Conservation (phyloP, 2,329 filamentous ascomycete genomes). For the Daldinia sp. region DNA sequence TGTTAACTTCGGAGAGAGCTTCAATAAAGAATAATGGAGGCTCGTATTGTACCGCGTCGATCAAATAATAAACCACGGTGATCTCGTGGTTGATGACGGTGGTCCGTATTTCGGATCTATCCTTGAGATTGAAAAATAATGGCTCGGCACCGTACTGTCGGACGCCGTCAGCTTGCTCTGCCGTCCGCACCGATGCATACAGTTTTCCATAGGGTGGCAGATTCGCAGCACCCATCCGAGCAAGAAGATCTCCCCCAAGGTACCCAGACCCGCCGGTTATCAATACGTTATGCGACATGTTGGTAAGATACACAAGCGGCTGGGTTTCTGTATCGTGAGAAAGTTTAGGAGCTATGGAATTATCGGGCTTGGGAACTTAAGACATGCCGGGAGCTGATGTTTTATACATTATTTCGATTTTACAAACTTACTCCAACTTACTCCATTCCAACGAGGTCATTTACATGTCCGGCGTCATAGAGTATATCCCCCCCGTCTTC, state of each 20-base stretch:
- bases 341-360: not conserved
- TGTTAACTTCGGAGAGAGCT: conserved; percentile 59
- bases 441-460: not conserved
- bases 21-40: conserved; percentile 58
- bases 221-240: conserved; percentile 51
- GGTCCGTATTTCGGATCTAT: conserved; percentile 53
- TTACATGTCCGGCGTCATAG: not conserved
- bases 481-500: not conserved
- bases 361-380: no score
- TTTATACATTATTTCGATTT: not conserved
- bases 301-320: not conserved
- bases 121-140: conserved; percentile 55
- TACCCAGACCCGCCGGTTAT: conserved; percentile 67
- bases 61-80: conserved; percentile 62
- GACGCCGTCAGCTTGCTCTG: conserved; percentile 60
- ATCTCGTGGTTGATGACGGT: conserved; percentile 59
- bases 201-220: conserved; percentile 59
- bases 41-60: conserved; percentile 54
- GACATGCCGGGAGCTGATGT: not conserved
- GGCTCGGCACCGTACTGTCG: conserved; percentile 58
- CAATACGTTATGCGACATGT: conserved; percentile 56
- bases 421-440: not conserved
- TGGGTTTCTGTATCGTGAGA: not conserved
- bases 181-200: conserved; percentile 61
- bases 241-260: conserved; percentile 63